phyloP scores from a whole-genome alignment of 164 flowering plant genomes.

The Liriodendron chinense region DNA sequence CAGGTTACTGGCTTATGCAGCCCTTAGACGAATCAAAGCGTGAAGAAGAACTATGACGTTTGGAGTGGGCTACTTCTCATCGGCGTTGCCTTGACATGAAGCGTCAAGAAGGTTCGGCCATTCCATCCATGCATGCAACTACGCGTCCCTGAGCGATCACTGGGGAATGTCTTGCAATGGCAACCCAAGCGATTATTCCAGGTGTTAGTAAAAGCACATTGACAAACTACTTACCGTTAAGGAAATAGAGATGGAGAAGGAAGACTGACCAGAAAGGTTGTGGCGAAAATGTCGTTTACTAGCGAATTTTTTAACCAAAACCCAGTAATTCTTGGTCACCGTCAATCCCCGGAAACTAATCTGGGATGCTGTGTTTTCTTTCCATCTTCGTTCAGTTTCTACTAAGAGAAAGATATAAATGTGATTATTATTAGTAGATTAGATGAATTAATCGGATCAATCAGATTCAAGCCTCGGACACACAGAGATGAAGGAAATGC shows the following conservation, averaged over 20 bases:
- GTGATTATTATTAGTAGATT: no score
- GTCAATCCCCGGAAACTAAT: no score
- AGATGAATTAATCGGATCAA: no score
- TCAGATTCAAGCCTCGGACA: no score
- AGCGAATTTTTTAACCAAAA: background rate
- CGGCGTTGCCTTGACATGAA: background rate
- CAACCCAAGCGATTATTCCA: background rate
- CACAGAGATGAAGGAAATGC: no score
- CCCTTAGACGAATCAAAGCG: constrained; percentile 50
- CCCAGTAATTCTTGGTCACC: background rate
- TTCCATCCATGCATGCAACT: background rate
- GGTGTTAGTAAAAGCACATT: background rate
- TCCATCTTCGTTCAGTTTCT: no score
- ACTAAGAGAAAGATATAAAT: no score
- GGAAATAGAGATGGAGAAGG: background rate
- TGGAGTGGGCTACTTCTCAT: background rate
- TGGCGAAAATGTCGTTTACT: background rate
- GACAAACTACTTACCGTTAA: background rate
- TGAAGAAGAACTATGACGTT: constrained; percentile 10
- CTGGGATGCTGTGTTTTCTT: no score
- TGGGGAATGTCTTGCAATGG: constrained; percentile 1
- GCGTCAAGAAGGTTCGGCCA: background rate
- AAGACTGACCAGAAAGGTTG: background rate
- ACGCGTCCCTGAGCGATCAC: background rate
- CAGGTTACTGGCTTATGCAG: constrained; percentile 65